These are phyloP conservation scores for Fallopia convolvulus DNA, from an alignment of 148 eudicot genomes.

Conservation along the genomic window DNA sequence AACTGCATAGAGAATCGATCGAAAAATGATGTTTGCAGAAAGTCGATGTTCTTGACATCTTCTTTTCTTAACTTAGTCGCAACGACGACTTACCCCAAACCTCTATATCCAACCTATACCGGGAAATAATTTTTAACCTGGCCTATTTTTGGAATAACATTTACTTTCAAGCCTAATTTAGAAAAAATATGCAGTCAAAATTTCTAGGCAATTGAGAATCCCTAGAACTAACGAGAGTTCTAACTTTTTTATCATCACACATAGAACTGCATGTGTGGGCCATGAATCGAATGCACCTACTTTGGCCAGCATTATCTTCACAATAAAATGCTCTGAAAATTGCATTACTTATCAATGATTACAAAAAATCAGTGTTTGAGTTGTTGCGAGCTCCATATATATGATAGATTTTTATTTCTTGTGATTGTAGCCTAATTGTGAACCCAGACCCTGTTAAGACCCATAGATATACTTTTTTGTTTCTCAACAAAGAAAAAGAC, in stretches of 20 bases:
- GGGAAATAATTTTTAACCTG: no score
- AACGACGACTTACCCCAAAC: no score
- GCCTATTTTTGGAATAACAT: no score
- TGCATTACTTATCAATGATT: not conserved
- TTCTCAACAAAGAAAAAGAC: not conserved
- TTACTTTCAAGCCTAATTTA: no score
- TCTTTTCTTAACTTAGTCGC: no score
- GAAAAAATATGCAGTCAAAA: constrained; percentile 32
- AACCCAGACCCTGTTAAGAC: not conserved
- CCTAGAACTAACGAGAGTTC: constrained; percentile 41
- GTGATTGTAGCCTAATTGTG: not conserved
- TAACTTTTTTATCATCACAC: constrained; percentile 55
- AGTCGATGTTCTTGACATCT: no score
- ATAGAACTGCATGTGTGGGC: constrained; percentile 60
- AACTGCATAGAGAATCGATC: no score
- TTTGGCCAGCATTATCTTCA: constrained; percentile 65
- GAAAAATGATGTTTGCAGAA: no score
- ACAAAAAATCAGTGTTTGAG: not conserved
- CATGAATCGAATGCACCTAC: constrained; percentile 68
- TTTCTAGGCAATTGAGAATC: constrained; percentile 46
- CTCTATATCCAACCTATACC: no score
- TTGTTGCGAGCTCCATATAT: not conserved
- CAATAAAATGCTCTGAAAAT: constrained; percentile 43
- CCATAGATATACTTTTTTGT: not conserved
- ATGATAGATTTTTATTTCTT: not conserved